Evolutionary conservation across 2,329 filamentous ascomycete genomes (phyloP).

Genomic region (Coccinonectria pachysandricola): DNA sequence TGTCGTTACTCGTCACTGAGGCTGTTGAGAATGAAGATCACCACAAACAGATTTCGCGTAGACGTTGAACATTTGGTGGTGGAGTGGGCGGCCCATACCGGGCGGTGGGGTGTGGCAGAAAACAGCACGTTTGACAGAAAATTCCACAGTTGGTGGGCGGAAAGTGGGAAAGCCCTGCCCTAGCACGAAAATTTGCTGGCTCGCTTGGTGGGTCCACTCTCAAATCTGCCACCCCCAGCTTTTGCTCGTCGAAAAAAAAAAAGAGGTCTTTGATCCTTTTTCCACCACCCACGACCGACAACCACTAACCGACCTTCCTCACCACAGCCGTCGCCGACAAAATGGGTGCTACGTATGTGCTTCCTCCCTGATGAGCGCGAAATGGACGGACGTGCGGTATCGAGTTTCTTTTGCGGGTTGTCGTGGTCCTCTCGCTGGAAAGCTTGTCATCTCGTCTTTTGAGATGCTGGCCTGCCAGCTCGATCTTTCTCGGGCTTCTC

Average conservation of each 20-base stretch:
- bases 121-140: too few relatives aligned
- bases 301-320: conserved; percentile 30
- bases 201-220: conserved; percentile 2
- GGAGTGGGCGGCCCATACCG: conserved; percentile 14
- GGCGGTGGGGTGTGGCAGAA: conserved; percentile 31
- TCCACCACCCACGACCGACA: conserved; percentile 18
- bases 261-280: conserved; percentile 4
- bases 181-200: conserved; percentile 14
- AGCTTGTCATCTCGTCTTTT: conserved; percentile 18
- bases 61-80: conserved; percentile 16
- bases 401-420: conserved; percentile 53
- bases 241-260: too few relatives aligned
- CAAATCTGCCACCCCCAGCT: too few relatives aligned
- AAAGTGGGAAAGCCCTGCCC: conserved; percentile 23
- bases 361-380: conserved; percentile 27
- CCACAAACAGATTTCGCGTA: conserved; percentile 16
- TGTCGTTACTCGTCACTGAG: conserved; percentile 25
- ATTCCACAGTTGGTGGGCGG: conserved; percentile 12
- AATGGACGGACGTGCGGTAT: conserved; percentile 36
- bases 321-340: conserved; percentile 28
- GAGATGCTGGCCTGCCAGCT: conserved; percentile 50
- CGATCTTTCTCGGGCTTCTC: conserved; percentile 61
- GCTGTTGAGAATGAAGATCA: conserved; percentile 24
- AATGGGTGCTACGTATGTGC: conserved; percentile 45
- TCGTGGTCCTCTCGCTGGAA: conserved; percentile 78